Conservation (phyloP, 1,284 basidiomycete species). For the Vanrija sp. region DNA sequence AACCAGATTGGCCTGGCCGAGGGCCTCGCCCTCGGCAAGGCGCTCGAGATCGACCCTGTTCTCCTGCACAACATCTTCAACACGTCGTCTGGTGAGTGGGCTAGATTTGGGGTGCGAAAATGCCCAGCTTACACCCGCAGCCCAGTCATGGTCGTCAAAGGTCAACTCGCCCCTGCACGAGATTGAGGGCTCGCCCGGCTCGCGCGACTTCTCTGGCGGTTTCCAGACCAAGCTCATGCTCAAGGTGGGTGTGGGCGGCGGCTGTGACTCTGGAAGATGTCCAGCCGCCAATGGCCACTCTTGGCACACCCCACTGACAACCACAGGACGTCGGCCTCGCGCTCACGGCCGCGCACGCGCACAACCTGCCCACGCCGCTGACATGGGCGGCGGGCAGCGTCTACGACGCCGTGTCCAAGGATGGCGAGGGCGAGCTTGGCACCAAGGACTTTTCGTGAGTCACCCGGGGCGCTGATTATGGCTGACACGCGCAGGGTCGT, state of each 20-base stretch:
- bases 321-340: conserved; percentile 40
- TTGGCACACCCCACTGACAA: neutral
- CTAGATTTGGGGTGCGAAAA: too few species aligned
- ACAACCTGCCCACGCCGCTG: conserved; percentile 37
- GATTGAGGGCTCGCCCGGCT: conserved; percentile 34
- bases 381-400: conserved; percentile 41
- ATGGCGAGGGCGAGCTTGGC: conserved; percentile 31
- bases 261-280: neutral
- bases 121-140: conserved; percentile 9
- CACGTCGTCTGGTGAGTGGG: conserved; percentile 35
- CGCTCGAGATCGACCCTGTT: conserved; percentile 35
- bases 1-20: conserved; percentile 47
- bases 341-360: conserved; percentile 31
- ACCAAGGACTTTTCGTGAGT: conserved; percentile 42
- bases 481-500: conserved; percentile 30
- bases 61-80: conserved; percentile 42
- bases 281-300: too few species aligned
- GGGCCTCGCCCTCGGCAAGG: conserved; percentile 37
- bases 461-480: too few species aligned
- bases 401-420: conserved; percentile 37
- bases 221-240: conserved; percentile 45
- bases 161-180: conserved; percentile 40
- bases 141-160: conserved; percentile 42
- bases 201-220: conserved; percentile 33
- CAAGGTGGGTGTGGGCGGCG: conserved; percentile 24